Evolutionary conservation across 1,284 basidiomycete species (phyloP), one percentile per base, ranked within the genome.

Genomic region (Volvariella surrecta): DNA sequence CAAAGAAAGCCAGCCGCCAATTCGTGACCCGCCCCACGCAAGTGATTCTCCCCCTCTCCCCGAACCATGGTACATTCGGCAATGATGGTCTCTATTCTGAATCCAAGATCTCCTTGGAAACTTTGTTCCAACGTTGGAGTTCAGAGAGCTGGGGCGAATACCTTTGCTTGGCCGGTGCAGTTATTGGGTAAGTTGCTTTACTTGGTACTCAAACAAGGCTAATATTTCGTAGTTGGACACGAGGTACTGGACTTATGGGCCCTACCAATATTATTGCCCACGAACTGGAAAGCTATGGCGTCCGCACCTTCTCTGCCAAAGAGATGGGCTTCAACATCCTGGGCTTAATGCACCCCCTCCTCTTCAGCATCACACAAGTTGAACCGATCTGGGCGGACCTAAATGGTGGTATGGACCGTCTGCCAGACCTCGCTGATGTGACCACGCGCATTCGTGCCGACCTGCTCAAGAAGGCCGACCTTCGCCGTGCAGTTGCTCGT

Each of bases 281-380:
- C 50, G 90, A 93, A 48, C 78, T 99, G 41, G 95, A 99, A 69
- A 79, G 84, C 52, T 79, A 91, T 51, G 95, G 96, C 53, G 89
- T 96, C 49, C 82, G 95, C 54, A 99, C 96, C 3, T 99, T 98
- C 81, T 96, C 92, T 2, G 88, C 94, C 40, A 97, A 97, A 71
- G 95, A 99, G 71, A 99, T 99, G 95, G 93, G 94, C 2, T 99
- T 99, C 82, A 99, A 98, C 69, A 91, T 99, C 56, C 83, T 99
- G 45, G 96, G 95, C 53, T 76, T 95, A 39, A 96, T 99, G 92
- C 96, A 98, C 62, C 95, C 96, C 35, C 81, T 98, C n/a, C 78
- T 99, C 42, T 98, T 98, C 76, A 97, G 95, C 63, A 94, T 98
- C 59, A 96, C 95, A n/a, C 96, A 99, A 64, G 94, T 99, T 45